Conservation (phyloP, 192 early-diverging fungal genomes). For the Backusella mclennaniae region DNA sequence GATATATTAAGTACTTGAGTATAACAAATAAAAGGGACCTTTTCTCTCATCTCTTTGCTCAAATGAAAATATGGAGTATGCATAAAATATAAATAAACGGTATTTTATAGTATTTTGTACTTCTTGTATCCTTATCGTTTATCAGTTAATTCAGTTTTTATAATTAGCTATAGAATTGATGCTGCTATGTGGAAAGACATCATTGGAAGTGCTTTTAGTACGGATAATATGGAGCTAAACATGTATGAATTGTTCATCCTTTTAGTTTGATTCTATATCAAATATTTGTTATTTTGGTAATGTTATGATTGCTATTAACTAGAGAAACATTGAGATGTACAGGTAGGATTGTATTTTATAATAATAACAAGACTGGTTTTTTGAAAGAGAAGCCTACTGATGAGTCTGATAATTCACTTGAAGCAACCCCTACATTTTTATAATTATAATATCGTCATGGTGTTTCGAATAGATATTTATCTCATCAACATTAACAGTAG, state of each 20-base stretch:
- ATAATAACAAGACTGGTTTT: background rate
- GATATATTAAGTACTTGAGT: background rate
- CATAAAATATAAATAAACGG: background rate
- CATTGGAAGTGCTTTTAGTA: too few relatives aligned
- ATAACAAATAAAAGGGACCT: background rate
- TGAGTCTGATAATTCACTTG: background rate
- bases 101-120: background rate
- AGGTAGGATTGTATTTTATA: background rate
- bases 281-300: background rate
- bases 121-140: too few relatives aligned
- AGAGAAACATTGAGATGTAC: too few relatives aligned
- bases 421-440: background rate
- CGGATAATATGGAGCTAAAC: too few relatives aligned
- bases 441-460: too few relatives aligned
- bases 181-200: too few relatives aligned
- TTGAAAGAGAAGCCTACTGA: background rate
- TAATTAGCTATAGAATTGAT: too few relatives aligned
- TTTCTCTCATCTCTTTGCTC: background rate
- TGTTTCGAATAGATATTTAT: too few relatives aligned
- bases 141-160: too few relatives aligned
- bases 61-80: background rate
- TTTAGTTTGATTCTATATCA: background rate
- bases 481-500: too few relatives aligned
- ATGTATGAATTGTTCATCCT: background rate
- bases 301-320: too few relatives aligned